These are phyloP conservation scores for Auriscalpium orientale DNA, from an alignment of 768 basidiomycete genomes.

Conservation along the genomic window DNA sequence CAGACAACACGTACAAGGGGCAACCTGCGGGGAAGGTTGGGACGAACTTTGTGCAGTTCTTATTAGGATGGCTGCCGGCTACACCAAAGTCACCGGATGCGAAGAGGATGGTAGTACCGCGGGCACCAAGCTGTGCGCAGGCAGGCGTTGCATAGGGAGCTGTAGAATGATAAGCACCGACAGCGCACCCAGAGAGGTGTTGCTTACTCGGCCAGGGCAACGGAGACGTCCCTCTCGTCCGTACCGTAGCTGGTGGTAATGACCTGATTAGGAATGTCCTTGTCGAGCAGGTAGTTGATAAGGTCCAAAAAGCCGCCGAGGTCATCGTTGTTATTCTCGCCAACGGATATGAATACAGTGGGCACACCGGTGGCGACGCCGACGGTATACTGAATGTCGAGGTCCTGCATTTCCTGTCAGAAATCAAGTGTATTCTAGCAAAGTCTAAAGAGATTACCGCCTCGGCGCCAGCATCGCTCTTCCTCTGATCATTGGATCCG, in stretches of 20 bases:
- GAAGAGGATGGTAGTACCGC: slow-evolving; percentile 25
- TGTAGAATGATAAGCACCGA: background rate
- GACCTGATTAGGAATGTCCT: slow-evolving; percentile 13
- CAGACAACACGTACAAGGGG: slow-evolving; percentile 15
- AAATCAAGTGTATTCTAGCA: background rate
- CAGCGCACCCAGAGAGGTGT: background rate
- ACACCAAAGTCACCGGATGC: slow-evolving; percentile 27
- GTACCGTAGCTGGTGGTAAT: slow-evolving; percentile 23
- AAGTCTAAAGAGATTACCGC: background rate
- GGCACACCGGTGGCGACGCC: slow-evolving; percentile 19
- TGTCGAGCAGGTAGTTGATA: slow-evolving; percentile 19
- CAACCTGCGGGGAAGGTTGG: slow-evolving; percentile 26
- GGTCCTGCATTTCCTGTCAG: slow-evolving; percentile 14
- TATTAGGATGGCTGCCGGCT: slow-evolving; percentile 15
- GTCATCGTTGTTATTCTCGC: background rate
- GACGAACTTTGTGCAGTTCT: slow-evolving; percentile 19
- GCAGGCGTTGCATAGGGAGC: slow-evolving; percentile 21
- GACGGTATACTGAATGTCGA: slow-evolving; percentile 31
- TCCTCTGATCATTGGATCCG: slow-evolving; percentile 22
- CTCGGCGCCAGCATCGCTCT: background rate
- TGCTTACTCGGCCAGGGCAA: slow-evolving; percentile 15
- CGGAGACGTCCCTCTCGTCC: slow-evolving; percentile 17
- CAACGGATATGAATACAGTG: background rate
- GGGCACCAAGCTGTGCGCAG: slow-evolving; percentile 22
- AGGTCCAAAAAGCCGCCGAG: slow-evolving; percentile 18